Evolutionary conservation across 1,284 basidiomycete species (phyloP), one percentile per base, ranked within the genome.

Genomic region (Sporisorium iseilematis-ciliati): DNA sequence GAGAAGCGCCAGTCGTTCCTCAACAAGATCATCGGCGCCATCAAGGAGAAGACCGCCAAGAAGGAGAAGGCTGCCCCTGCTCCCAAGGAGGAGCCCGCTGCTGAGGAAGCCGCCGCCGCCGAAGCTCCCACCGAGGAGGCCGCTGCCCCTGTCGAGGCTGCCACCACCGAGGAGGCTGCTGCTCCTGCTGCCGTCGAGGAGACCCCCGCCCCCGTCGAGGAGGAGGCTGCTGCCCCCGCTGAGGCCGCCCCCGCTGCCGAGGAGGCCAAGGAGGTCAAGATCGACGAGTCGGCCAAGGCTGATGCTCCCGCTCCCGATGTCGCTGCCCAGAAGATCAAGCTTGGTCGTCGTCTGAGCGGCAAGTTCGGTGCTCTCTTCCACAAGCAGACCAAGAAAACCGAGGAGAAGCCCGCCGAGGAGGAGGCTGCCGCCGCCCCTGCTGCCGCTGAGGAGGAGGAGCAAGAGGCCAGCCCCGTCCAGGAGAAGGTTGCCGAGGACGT

Each of bases 1-100:
- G 78, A 80, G 73, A 80, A 80, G 78, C 78, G 78, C 35, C 65
- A 68, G 66, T 76, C 73, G 42, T 64, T 78, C 65, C 21, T 80
- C 29, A 57, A 55, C 67, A 79, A 79, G 74, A 33, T 80, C 57
- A 51, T 77, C 57, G 77, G 70, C 52, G 55, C 68, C 53, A 57
- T 80, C 65, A 77, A 76, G 74, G 75, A 79, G 62, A 77, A 77
- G 70, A 71, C 75, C 48, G 63, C 66, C 59, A 77, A 76, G 60
- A 71, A 71, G 66, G 70, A 70, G 57, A 74, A 69, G 70, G 14
- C 74, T 23, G 65, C 66, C 42, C 16, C 60, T 31, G 59, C 60
- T 26, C 26, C 57, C 54, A 72, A 68, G 57, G 70, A 76, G 65
- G 61, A 68, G 56, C 50, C 69, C 49, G 42, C 52, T 21, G 53